These are phyloP conservation scores for Ascochyta pisi DNA, from an alignment of 2,329 filamentous ascomycete species.

Conservation along the genomic window DNA sequence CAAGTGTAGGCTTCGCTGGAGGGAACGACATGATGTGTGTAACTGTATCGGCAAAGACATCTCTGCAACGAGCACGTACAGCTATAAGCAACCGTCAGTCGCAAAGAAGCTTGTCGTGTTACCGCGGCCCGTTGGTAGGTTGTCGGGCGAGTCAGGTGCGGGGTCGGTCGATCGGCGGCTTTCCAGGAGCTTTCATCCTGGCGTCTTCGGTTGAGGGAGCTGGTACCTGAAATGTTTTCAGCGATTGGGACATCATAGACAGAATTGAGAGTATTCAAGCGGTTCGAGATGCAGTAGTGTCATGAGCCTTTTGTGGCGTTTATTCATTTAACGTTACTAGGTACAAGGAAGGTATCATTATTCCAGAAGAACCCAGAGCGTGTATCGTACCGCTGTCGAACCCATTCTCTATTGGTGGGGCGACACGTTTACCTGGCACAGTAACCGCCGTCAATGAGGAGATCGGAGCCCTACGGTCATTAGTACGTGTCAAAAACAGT, in stretches of 20 bases:
- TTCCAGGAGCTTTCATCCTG: background rate
- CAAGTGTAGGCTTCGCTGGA: slow-evolving; percentile 18
- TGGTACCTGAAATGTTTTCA: slow-evolving; percentile 1
- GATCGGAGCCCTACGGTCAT: slow-evolving; percentile 61
- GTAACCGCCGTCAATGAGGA: slow-evolving; percentile 80
- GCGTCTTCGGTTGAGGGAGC: slow-evolving; percentile 7
- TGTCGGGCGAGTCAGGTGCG: slow-evolving; percentile 13
- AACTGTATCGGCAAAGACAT: background rate
- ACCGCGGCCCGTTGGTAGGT: slow-evolving; percentile 16
- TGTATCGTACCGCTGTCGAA: slow-evolving; percentile 15
- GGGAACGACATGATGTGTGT: slow-evolving; percentile 17
- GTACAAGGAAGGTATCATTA: slow-evolving; percentile 26
- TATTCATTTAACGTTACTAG: slow-evolving; percentile 30
- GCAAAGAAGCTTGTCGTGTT: slow-evolving; percentile 4
- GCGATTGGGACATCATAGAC: background rate
- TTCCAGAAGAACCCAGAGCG: slow-evolving; percentile 21
- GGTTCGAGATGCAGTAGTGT: background rate
- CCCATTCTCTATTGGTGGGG: slow-evolving; percentile 20
- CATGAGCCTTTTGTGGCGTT: slow-evolving; percentile 13
- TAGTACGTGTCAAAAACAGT: slow-evolving; percentile 33
- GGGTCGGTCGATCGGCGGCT: slow-evolving; percentile 11
- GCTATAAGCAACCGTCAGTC: slow-evolving; percentile 4
- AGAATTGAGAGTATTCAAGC: background rate
- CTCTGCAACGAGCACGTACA: background rate
- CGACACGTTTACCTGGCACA: slow-evolving; percentile 49